phyloP scores from a whole-genome alignment of 2,329 filamentous ascomycete species.

The Nothopassalora personata region DNA sequence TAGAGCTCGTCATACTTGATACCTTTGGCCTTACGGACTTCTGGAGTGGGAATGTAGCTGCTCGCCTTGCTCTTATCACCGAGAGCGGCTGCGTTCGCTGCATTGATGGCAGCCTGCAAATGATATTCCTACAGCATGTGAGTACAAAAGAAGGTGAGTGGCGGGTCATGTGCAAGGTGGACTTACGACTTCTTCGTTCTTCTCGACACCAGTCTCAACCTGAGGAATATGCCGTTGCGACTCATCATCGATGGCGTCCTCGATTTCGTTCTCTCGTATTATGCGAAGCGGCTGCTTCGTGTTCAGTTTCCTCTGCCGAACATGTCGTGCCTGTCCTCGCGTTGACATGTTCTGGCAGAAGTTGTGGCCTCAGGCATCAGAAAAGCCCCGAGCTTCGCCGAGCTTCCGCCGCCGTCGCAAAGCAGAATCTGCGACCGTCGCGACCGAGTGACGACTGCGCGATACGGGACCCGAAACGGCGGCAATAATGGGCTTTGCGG shows the following conservation, averaged over 20 bases:
- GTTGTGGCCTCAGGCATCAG: background rate
- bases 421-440: background rate
- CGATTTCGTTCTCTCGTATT: slow-evolving; percentile 84
- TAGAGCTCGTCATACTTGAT: slow-evolving; percentile 89
- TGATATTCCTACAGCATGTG: slow-evolving; percentile 71
- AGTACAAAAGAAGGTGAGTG: slow-evolving; percentile 2
- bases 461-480: background rate
- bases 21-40: slow-evolving; percentile 53
- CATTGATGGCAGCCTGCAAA: slow-evolving; percentile 77
- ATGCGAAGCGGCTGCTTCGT: slow-evolving; percentile 83
- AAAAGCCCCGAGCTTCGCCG: background rate
- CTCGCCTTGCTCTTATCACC: slow-evolving; percentile 52
- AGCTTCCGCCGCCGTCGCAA: slow-evolving; percentile 3
- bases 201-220: slow-evolving; percentile 94
- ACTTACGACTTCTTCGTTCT: slow-evolving; percentile 94
- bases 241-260: slow-evolving; percentile 73
- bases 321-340: slow-evolving; percentile 35
- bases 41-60: slow-evolving; percentile 63
- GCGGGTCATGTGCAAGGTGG: slow-evolving; percentile 9
- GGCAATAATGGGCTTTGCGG: background rate
- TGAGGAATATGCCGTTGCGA: slow-evolving; percentile 74
- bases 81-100: slow-evolving; percentile 49
- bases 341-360: slow-evolving; percentile 22
- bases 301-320: slow-evolving; percentile 85
- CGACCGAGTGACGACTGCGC: background rate